Evolutionary conservation across 106 monocot species (phyloP).

Genomic region (Acorus calamus): DNA sequence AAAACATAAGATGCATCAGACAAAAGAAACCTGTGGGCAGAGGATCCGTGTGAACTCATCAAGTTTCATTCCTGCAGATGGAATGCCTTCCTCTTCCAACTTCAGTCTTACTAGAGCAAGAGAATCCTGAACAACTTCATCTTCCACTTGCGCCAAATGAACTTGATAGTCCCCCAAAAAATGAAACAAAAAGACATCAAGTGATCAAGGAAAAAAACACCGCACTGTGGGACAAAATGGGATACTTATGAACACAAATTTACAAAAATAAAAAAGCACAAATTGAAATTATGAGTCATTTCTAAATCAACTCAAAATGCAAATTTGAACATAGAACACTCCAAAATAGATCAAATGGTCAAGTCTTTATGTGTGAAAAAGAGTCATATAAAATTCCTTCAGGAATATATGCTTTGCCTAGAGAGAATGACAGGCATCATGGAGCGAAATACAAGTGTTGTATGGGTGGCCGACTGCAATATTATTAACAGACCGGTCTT

Average conservation of each 20-base stretch:
- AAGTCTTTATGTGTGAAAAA: no score
- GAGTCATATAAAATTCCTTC: no score
- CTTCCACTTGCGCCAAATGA: slow-evolving; percentile 4
- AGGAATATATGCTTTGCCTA: no score
- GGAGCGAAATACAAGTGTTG: no score
- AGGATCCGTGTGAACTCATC: slow-evolving; percentile 19
- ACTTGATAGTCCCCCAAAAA: neutral
- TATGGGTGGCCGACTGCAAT: no score
- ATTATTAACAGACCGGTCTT: no score
- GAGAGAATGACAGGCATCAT: no score
- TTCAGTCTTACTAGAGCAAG: slow-evolving; percentile 18
- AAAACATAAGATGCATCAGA: slow-evolving; percentile 1
- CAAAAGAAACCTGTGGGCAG: slow-evolving; percentile 48
- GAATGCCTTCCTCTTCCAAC: slow-evolving; percentile 38
- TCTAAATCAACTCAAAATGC: no score
- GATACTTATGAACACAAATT: neutral
- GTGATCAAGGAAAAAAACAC: neutral
- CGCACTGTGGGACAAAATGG: neutral
- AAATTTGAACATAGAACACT: no score
- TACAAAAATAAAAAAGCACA: neutral
- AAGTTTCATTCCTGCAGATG: slow-evolving; percentile 8
- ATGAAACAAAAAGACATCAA: neutral
- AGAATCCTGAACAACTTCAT: slow-evolving; percentile 5
- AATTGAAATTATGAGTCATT: no score
- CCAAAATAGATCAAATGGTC: no score